These are phyloP conservation scores for Carallia brachiata DNA, from an alignment of 345 rosid genomes.

Conservation along the genomic window DNA sequence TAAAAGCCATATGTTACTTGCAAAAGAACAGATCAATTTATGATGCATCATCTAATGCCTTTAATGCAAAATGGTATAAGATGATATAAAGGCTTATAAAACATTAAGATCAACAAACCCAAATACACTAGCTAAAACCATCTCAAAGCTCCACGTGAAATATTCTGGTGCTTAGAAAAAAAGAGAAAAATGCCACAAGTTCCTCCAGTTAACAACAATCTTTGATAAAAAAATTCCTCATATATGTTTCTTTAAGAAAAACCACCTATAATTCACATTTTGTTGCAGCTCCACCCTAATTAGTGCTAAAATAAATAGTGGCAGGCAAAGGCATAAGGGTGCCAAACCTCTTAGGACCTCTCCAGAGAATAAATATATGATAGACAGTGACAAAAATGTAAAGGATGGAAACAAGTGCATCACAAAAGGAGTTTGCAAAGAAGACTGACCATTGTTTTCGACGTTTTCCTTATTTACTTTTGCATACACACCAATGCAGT, in stretches of 20 bases:
- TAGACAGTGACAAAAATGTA: not conserved
- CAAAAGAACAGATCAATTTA: not conserved
- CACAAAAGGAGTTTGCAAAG: not conserved
- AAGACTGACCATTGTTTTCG: conserved; percentile 56
- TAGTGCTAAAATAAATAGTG: not conserved
- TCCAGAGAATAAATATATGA: not conserved
- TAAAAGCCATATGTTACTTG: not conserved
- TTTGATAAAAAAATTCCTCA: not conserved
- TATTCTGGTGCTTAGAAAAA: no score
- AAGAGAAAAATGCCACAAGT: not conserved
- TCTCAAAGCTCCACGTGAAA: no score
- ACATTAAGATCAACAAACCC: no score
- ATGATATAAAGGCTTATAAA: not conserved
- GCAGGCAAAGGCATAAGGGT: not conserved
- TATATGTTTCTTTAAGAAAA: not conserved
- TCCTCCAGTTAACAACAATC: not conserved
- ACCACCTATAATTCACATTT: not conserved
- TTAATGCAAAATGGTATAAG: not conserved
- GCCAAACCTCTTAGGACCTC: not conserved
- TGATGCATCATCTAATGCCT: not conserved
- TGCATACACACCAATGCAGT: conserved; percentile 45
- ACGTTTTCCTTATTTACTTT: conserved; percentile 82
- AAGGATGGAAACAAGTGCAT: not conserved
- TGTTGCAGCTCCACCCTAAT: not conserved
- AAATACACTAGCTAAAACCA: no score